Evolutionary conservation across 208 protist species (phyloP).

Genomic region (Lotmaria passim): DNA sequence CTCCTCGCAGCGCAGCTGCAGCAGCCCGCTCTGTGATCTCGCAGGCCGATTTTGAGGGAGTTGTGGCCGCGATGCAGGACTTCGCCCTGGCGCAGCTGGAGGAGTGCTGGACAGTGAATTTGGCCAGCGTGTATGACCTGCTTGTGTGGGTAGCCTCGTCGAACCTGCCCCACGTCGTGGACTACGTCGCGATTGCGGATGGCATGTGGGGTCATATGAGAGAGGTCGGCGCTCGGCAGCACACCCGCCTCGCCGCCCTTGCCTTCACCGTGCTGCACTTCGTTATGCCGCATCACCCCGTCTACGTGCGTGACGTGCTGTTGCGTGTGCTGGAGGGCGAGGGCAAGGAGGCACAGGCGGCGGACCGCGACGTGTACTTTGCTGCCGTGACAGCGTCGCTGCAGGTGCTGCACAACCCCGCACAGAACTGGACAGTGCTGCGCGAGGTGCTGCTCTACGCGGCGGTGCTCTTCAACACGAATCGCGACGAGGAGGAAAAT

Average conservation of each 20-base stretch:
- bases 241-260: constrained; percentile 57
- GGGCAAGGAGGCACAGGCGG: constrained; percentile 47
- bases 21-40: neutral
- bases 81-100: constrained; percentile 72
- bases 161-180: constrained; percentile 30
- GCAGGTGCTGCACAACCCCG: constrained; percentile 58
- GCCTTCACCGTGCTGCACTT: constrained; percentile 64
- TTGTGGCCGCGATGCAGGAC: constrained; percentile 43
- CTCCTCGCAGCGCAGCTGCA: neutral
- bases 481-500: constrained; percentile 79
- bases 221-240: constrained; percentile 72
- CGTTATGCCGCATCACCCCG: constrained; percentile 41
- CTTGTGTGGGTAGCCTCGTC: constrained; percentile 59
- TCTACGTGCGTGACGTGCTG: constrained; percentile 45
- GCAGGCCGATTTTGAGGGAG: neutral
- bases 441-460: constrained; percentile 62
- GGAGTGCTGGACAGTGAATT: constrained; percentile 75
- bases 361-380: constrained; percentile 75
- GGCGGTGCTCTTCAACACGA: constrained; percentile 72
- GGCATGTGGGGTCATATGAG: constrained; percentile 68
- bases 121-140: constrained; percentile 76
- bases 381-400: constrained; percentile 59
- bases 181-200: constrained; percentile 43
- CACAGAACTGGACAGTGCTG: constrained; percentile 48
- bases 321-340: constrained; percentile 34